Percentiles rank a stretch among this genome's conserved stretches.
These are phyloP conservation scores for Leccinum uliginosum DNA, from an alignment of 768 basidiomycete species.

Conservation along the genomic window DNA sequence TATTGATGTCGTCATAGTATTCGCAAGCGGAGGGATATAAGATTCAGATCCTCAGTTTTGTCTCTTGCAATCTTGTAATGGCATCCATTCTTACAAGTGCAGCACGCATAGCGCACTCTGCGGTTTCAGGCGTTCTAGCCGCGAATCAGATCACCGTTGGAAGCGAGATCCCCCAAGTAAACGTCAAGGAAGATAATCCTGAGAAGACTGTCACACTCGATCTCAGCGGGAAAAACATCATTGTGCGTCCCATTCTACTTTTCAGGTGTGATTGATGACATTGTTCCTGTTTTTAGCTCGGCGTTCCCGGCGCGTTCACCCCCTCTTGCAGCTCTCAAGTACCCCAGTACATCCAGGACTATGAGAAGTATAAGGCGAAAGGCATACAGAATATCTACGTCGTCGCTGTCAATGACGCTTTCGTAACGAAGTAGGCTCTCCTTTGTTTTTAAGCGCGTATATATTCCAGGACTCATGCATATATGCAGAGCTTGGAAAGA, in stretches of 20 bases:
- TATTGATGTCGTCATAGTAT: too few species aligned
- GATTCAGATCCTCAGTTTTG: too few species aligned
- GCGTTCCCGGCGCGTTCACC: conserved; percentile 76
- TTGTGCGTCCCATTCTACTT: conserved; percentile 38
- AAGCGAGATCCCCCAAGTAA: conserved; percentile 42
- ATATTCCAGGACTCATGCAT: conserved; percentile 2
- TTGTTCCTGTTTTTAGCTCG: conserved; percentile 41
- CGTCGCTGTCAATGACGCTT: conserved; percentile 75
- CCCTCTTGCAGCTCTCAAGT: conserved; percentile 65
- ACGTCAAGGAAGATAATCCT: conserved; percentile 59
- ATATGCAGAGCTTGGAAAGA: conserved; percentile 61
- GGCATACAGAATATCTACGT: conserved; percentile 71
- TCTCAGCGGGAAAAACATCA: conserved; percentile 57
- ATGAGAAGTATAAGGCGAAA: conserved; percentile 70
- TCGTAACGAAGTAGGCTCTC: conserved; percentile 49
- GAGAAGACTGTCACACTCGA: conserved; percentile 39
- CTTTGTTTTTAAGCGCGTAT: background rate
- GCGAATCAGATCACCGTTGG: conserved; percentile 38
- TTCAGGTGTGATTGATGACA: background rate
- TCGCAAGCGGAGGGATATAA: too few species aligned
- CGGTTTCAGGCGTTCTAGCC: conserved; percentile 47
- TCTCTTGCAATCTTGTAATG: conserved; percentile 30
- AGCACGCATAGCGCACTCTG: conserved; percentile 51
- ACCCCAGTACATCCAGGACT: conserved; percentile 59
- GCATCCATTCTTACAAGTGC: conserved; percentile 43